These are phyloP conservation scores for Microcos paniculata DNA, from an alignment of 345 rosid genomes.

Conservation along the genomic window DNA sequence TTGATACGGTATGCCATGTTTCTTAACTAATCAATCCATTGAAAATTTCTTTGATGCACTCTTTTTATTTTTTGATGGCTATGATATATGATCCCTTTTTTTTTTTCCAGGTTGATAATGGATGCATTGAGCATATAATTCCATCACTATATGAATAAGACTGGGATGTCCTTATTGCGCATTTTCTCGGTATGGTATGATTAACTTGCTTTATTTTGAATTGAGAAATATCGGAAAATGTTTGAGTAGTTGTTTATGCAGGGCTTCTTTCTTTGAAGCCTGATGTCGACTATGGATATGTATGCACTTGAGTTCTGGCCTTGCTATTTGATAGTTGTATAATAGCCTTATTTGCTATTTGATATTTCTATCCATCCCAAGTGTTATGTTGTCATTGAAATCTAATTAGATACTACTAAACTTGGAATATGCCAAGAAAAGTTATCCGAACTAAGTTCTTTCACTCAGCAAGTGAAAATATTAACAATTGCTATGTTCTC, in stretches of 20 bases:
- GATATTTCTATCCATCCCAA: too few species aligned
- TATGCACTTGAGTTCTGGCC: too few species aligned
- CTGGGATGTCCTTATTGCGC: slow-evolving; percentile 96
- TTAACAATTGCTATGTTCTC: neutral
- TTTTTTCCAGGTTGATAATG: slow-evolving; percentile 73
- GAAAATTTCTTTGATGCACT: neutral
- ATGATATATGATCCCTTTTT: neutral
- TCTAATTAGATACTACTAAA: neutral
- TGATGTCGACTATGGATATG: neutral
- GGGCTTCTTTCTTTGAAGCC: neutral
- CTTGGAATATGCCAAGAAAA: neutral
- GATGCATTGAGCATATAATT: slow-evolving; percentile 79
- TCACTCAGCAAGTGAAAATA: neutral
- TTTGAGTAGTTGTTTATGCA: neutral
- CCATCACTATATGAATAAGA: slow-evolving; percentile 73
- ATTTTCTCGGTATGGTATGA: slow-evolving; percentile 96
- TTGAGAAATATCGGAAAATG: neutral
- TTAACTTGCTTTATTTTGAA: slow-evolving; percentile 2
- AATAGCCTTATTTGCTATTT: neutral
- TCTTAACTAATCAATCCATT: neutral
- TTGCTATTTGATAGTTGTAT: neutral
- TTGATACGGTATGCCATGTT: slow-evolving; percentile 62
- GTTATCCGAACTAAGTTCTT: neutral
- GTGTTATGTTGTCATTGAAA: neutral
- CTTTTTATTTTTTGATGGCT: neutral